Evolutionary conservation across 768 basidiomycete genomes (phyloP).

Genomic region (Lanmaoa rubissima): DNA sequence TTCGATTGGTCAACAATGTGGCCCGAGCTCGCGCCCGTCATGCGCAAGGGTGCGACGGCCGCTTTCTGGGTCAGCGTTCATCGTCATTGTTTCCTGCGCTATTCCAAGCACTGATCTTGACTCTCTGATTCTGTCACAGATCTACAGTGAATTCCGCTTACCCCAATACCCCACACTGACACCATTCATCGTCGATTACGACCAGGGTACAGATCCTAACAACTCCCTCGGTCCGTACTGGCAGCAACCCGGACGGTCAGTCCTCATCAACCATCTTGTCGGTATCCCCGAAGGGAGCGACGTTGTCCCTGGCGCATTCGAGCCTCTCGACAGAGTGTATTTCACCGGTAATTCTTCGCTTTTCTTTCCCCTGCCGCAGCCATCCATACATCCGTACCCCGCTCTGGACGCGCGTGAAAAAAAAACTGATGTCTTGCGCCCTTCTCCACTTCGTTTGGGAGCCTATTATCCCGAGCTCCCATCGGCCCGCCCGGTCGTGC

Average conservation of each 20-base stretch:
- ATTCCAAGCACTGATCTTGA: neutral
- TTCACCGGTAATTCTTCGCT: constrained; percentile 54
- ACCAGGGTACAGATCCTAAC: neutral
- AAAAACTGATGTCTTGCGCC: neutral
- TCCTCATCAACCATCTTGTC: constrained; percentile 1
- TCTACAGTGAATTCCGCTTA: constrained; percentile 9
- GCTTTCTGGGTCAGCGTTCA: constrained; percentile 70
- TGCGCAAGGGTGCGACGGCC: constrained; percentile 60
- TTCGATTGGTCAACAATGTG: constrained; percentile 73
- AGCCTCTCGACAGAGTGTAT: constrained; percentile 50
- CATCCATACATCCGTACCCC: neutral
- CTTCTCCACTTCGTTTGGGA: constrained; percentile 28
- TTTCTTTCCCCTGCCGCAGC: neutral
- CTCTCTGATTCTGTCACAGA: neutral
- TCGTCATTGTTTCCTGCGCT: neutral
- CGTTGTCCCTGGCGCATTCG: constrained; percentile 19
- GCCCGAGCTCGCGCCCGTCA: constrained; percentile 60
- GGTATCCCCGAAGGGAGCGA: neutral
- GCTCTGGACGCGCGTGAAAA: neutral
- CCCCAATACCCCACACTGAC: constrained; percentile 1
- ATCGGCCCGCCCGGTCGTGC: constrained; percentile 40
- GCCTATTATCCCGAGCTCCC: constrained; percentile 41
- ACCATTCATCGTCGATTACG: neutral
- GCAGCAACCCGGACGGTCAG: constrained; percentile 3
- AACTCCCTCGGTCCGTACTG: constrained; percentile 5